These are phyloP conservation scores for Silene noctiflora DNA, from an alignment of 179 eudicot species.

Conservation along the genomic window DNA sequence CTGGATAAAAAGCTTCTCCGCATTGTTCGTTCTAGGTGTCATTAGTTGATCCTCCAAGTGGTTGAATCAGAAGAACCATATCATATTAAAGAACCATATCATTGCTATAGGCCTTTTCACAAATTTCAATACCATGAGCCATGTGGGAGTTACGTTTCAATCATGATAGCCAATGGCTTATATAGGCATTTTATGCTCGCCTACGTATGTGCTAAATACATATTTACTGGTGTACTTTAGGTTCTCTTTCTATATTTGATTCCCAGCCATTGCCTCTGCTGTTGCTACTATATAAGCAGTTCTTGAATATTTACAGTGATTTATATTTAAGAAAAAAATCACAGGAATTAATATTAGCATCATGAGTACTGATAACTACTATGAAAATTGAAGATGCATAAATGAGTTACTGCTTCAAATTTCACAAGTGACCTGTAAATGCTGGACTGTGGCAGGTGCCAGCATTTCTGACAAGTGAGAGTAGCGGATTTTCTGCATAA, in stretches of 20 bases:
- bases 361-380: background rate
- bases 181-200: background rate
- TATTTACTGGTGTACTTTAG: background rate
- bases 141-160: background rate
- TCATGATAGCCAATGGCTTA: background rate
- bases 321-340: no score
- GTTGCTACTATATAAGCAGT: background rate
- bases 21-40: no score
- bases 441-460: background rate
- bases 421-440: background rate
- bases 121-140: background rate
- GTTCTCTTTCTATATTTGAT: background rate
- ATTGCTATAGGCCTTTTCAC: background rate
- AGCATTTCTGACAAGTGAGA: background rate
- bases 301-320: background rate
- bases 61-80: no score
- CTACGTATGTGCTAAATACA: background rate
- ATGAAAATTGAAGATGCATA: background rate
- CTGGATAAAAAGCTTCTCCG: no score
- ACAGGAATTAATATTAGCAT: no score
- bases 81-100: background rate
- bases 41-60: no score
- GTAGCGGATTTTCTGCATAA: background rate
- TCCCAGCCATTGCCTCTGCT: background rate
- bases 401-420: background rate